Base-by-base conservation (phyloP, 2,329 filamentous ascomycete genomes). In the Penicillium sp. region DNA sequence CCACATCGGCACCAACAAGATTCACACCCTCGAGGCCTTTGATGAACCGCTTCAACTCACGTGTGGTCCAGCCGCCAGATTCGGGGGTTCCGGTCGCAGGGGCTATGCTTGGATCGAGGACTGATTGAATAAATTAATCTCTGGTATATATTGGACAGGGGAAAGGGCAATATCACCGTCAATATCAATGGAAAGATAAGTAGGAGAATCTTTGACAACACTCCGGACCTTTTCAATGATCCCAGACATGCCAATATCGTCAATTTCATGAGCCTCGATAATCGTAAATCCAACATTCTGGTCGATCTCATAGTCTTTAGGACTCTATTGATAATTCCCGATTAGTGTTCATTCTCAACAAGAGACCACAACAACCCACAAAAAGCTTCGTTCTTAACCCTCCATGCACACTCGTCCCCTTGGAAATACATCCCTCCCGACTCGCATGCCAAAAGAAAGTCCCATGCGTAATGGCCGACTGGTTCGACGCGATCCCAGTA, bases 181-280 rank as follows among this genome's bases (percentile, higher is more conserved):
- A 48, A 72, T 72, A 46, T 73, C 70, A 54, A 72, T 67, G 16
- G 62, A 66, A 6, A 73, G 58, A 48, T 73, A 73, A 5, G 68
- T 64, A 1, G 69, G 66, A 9, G 54, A 62, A 24, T 64, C 44
- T 3, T 56, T 58, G 1, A 67, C 63, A 22, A 57, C 57, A 13
- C 60, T 53, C 22, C 59, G 18, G 4, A 60, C 64, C 29, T 54
- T 46, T n/a, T 63, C 40, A 9, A 68, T 46, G 20, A 69, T 61
- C 1, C 64, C 66, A 2, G 58, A 42, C 2, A 63, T 53, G 4
- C 66, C 66, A 29, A 69, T 64, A 3, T 60, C 61, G 43, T 68
- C 66, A 37, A 69, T 66, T 20, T 68, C 66, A 3, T 64, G 54
- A 1, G 66, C 64, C 47, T 63, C 62, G 13, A 69, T 66, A 6